phyloP scores from a whole-genome alignment of 352 stramenopile genomes.

The Phytophthora rubi region DNA sequence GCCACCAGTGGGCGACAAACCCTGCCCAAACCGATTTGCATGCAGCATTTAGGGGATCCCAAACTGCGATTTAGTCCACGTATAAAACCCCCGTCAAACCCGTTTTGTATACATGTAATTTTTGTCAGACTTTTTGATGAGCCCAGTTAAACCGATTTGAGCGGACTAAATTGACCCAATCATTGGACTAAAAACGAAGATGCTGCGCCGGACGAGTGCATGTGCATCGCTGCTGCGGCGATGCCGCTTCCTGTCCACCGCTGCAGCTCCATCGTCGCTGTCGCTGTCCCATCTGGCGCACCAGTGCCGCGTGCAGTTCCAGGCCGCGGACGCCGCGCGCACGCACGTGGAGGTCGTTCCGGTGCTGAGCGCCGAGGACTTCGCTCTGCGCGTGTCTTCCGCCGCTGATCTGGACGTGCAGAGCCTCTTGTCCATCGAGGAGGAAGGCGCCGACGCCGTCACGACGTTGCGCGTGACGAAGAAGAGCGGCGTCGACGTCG shows the following conservation, averaged over 20 bases:
- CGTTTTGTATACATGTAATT: no score
- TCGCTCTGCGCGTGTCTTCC: slow-evolving; percentile 41
- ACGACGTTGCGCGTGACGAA: slow-evolving; percentile 42
- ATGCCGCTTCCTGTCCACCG: background rate
- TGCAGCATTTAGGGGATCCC: no score
- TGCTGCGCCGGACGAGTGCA: background rate
- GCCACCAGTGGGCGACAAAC: no score
- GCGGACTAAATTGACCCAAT: no score
- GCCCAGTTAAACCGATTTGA: no score
- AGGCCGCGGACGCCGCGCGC: slow-evolving; percentile 39
- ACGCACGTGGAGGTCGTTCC: slow-evolving; percentile 58
- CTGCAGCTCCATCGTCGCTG: slow-evolving; percentile 3
- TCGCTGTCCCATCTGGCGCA: slow-evolving; percentile 49
- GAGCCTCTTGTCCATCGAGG: slow-evolving; percentile 34
- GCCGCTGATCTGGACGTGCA: slow-evolving; percentile 5
- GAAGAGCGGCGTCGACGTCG: slow-evolving; percentile 3
- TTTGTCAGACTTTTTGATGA: no score
- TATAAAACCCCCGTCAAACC: no score
- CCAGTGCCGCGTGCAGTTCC: slow-evolving; percentile 51
- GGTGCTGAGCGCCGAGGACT: slow-evolving; percentile 56
- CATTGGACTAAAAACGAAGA: no score
- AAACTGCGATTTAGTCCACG: no score
- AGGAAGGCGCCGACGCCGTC: slow-evolving; percentile 25
- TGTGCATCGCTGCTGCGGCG: background rate
- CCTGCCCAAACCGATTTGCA: no score